Percentiles rank a stretch among this genome's conserved stretches.
Conservation (phyloP, 2,329 filamentous ascomycete species). For the Talaromyces amestolkiae region DNA sequence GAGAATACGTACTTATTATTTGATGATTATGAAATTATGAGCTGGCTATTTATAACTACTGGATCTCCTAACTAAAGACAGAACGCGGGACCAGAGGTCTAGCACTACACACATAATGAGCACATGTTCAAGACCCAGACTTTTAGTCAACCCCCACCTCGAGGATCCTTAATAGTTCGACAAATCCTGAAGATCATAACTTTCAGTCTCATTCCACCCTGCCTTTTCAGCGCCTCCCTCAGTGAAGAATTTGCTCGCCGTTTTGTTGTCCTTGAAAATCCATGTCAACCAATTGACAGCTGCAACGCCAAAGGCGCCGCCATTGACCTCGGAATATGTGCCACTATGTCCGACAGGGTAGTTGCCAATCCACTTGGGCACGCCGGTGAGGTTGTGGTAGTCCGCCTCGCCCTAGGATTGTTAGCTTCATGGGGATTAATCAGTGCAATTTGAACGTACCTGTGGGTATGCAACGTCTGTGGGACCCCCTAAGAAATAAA, state of each 20-base stretch:
- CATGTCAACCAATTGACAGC: neutral
- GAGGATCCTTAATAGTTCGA: neutral
- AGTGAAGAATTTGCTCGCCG: neutral
- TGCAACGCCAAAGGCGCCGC: neutral
- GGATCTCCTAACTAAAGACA: too few species aligned
- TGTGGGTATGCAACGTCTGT: too few species aligned
- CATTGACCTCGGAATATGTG: neutral
- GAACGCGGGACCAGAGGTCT: too few species aligned
- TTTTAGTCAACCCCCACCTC: too few species aligned
- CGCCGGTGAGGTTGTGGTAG: neutral
- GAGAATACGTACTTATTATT: too few species aligned
- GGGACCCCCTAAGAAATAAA: too few species aligned
- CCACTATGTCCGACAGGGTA: neutral
- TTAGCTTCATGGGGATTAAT: neutral
- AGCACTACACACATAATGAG: too few species aligned
- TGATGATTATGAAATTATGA: too few species aligned
- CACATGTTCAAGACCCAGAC: too few species aligned
- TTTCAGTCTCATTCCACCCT: neutral
- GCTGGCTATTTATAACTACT: too few species aligned
- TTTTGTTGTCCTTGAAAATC: neutral
- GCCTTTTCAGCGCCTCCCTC: neutral
- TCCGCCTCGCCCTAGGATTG: neutral
- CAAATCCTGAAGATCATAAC: neutral
- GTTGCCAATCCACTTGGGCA: neutral
- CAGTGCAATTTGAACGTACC: too few species aligned